Percentiles rank a stretch among this genome's conserved stretches.
These are phyloP conservation scores for Globisporangium lucens DNA, from an alignment of 352 stramenopile genomes.

Conservation along the genomic window DNA sequence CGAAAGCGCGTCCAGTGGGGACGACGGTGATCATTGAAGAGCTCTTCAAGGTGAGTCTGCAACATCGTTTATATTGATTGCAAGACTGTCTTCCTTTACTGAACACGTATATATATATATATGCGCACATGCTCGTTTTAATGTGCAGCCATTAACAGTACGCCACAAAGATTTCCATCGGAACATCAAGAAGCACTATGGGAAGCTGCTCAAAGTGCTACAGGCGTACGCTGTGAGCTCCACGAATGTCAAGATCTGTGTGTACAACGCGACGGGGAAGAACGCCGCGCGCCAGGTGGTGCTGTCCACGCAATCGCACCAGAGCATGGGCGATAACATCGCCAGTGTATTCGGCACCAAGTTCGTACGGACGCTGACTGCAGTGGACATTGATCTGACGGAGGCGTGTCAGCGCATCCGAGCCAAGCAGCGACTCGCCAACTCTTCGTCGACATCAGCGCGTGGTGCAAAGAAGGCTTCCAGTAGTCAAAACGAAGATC, in stretches of 20 bases:
- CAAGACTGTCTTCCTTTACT: background rate
- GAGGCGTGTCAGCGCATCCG: constrained; percentile 13
- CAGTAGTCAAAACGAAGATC: constrained; percentile 8
- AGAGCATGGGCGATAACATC: constrained; percentile 80
- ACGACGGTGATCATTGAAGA: constrained; percentile 93
- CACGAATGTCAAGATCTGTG: constrained; percentile 52
- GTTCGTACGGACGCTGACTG: constrained; percentile 81
- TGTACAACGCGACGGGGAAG: constrained; percentile 56
- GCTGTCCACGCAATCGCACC: constrained; percentile 63
- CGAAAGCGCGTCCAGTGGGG: constrained; percentile 74
- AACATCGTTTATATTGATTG: background rate
- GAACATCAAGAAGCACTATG: constrained; percentile 93
- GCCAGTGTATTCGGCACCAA: constrained; percentile 90
- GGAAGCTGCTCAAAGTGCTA: constrained; percentile 90
- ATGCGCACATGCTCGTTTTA: background rate
- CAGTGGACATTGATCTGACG: constrained; percentile 70
- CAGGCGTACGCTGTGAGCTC: constrained; percentile 78
- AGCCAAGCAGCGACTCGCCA: background rate
- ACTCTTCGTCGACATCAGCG: background rate
- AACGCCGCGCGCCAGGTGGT: constrained; percentile 47
- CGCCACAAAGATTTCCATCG: constrained; percentile 90
- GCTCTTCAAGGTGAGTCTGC: constrained; percentile 80
- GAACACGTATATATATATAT: background rate
- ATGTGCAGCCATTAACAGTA: constrained; percentile 82
- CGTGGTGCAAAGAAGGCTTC: background rate